A percentile compares a stretch with the other conserved stretches of the same genome.
Evolutionary conservation across 1,139 yeast species (phyloP).

Genomic region (Ogataea hybrid): DNA sequence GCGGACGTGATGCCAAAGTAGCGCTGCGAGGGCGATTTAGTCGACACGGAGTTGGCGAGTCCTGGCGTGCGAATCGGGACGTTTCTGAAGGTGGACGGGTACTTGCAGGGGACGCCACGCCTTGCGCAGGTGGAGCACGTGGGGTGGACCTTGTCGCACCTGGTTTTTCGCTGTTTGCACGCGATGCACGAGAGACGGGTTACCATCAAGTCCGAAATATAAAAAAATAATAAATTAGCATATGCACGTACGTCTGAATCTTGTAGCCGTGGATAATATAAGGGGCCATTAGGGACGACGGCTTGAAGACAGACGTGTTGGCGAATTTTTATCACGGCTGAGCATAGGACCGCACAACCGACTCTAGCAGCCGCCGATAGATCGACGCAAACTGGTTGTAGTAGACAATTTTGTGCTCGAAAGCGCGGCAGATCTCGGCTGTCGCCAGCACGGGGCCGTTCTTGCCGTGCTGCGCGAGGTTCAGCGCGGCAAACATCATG

Average conservation of each 20-base stretch:
- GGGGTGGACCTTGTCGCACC: slow-evolving; percentile 9
- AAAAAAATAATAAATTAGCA: background rate
- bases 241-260: too few relatives aligned
- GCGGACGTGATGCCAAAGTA: slow-evolving; percentile 4
- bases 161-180: slow-evolving; percentile 10
- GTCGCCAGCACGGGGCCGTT: slow-evolving; percentile 3
- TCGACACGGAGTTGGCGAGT: background rate
- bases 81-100: slow-evolving; percentile 10
- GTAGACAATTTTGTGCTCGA: slow-evolving; percentile 2
- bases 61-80: slow-evolving; percentile 1
- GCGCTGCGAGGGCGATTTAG: background rate
- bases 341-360: background rate
- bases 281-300: too few relatives aligned
- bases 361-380: slow-evolving; percentile 7
- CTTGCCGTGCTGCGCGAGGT: slow-evolving; percentile 6
- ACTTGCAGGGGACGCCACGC: slow-evolving; percentile 1
- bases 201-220: slow-evolving; percentile 3
- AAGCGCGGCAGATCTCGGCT: slow-evolving; percentile 6
- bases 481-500: slow-evolving; percentile 12
- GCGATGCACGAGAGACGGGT: slow-evolving; percentile 8
- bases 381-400: slow-evolving; percentile 11
- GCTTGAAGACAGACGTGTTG: too few relatives aligned
- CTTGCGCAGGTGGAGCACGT: slow-evolving; percentile 4
- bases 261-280: too few relatives aligned
- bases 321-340: background rate